Conservation (phyloP, 768 basidiomycete species). For the Boletus sensibilis region DNA sequence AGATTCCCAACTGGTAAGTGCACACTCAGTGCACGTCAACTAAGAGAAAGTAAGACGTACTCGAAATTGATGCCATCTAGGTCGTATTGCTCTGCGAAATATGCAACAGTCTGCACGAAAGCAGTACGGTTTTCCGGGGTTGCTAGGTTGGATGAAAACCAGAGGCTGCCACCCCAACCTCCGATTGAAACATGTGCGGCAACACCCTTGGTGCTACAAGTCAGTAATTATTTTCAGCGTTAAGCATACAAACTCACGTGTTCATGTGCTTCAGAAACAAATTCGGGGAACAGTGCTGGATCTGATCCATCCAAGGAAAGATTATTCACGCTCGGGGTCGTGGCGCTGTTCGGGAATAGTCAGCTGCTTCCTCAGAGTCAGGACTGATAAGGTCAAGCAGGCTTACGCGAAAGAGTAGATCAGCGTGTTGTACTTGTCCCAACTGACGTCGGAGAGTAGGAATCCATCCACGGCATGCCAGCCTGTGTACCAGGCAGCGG, state of each 20-base stretch:
- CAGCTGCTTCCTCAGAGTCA: neutral
- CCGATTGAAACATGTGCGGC: constrained; percentile 59
- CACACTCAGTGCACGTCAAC: neutral
- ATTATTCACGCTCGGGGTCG: constrained; percentile 32
- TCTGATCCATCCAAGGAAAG: constrained; percentile 44
- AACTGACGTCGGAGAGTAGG: constrained; percentile 54
- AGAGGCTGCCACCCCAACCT: constrained; percentile 65
- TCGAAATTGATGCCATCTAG: constrained; percentile 50
- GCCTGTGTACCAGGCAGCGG: constrained; percentile 64
- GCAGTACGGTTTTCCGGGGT: constrained; percentile 53
- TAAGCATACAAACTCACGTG: constrained; percentile 27
- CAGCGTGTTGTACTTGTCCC: constrained; percentile 68
- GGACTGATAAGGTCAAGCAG: too few species aligned
- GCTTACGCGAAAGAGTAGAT: constrained; percentile 67
- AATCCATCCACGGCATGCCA: constrained; percentile 56
- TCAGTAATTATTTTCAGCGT: neutral
- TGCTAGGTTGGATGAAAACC: constrained; percentile 62
- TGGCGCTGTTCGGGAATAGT: constrained; percentile 22
- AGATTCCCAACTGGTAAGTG: constrained; percentile 74
- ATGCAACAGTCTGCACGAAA: constrained; percentile 55
- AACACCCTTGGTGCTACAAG: constrained; percentile 41
- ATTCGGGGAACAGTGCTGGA: constrained; percentile 49
- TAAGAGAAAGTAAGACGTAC: constrained; percentile 3
- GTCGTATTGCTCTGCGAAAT: constrained; percentile 46
- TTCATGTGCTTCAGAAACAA: constrained; percentile 46